These are phyloP conservation scores for Linum lewisii DNA, from an alignment of 345 rosid species.

Conservation along the genomic window DNA sequence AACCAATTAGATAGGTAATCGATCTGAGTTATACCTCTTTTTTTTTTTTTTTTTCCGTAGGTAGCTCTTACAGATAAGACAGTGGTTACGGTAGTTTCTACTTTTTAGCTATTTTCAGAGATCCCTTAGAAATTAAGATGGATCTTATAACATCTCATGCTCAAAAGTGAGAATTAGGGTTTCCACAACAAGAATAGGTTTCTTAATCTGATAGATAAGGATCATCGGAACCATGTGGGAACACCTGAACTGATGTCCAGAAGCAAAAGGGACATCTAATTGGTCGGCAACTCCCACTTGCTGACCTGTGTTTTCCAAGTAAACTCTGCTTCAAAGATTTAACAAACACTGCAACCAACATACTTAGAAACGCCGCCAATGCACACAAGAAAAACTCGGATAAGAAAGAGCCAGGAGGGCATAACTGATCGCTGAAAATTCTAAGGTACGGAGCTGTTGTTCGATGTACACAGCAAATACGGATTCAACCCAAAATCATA, in stretches of 20 bases:
- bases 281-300: conserved; percentile 19
- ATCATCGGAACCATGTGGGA: not conserved
- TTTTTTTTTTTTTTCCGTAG: too few species aligned
- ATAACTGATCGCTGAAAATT: not conserved
- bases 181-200: too few species aligned
- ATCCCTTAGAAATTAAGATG: too few species aligned
- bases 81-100: too few species aligned
- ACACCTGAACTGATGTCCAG: not conserved
- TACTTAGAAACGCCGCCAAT: not conserved
- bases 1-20: too few species aligned
- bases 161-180: too few species aligned
- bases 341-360: not conserved
- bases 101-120: too few species aligned
- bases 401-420: not conserved
- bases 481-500: not conserved
- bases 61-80: too few species aligned
- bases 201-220: too few species aligned
- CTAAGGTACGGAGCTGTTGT: not conserved
- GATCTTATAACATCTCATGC: too few species aligned
- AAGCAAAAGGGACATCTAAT: conserved; percentile 13
- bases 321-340: not conserved
- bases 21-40: too few species aligned
- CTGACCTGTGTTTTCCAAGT: conserved; percentile 21
- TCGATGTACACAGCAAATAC: not conserved
- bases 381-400: not conserved